phyloP scores from a whole-genome alignment of 441 rosid genomes.

The Eruca vesicaria region DNA sequence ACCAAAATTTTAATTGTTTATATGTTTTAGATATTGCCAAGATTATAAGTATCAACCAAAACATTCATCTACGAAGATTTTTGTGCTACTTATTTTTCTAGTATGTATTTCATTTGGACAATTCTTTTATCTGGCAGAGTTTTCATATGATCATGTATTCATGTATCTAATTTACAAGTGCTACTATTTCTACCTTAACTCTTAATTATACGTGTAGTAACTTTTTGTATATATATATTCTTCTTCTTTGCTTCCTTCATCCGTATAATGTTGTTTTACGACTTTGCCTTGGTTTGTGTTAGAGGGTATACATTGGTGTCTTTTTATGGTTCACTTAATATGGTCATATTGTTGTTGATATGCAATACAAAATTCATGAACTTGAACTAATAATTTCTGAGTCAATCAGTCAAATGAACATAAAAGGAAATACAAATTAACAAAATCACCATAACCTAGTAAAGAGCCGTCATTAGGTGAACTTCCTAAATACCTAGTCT shows the following conservation, averaged over 20 bases:
- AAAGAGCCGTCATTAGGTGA: background rate
- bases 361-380: background rate
- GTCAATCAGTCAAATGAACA: background rate
- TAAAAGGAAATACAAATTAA: background rate
- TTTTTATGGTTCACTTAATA: background rate
- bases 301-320: background rate
- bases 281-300: background rate
- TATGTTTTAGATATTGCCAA: too few species aligned
- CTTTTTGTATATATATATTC: background rate
- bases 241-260: background rate
- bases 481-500: too few species aligned
- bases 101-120: background rate
- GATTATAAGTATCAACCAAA: too few species aligned
- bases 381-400: background rate
- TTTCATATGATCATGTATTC: background rate
- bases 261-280: background rate
- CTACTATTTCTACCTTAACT: background rate
- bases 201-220: background rate
- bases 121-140: background rate
- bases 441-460: background rate
- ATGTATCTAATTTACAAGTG: background rate
- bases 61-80: too few species aligned
- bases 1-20: too few species aligned
- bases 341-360: background rate
- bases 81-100: background rate